Conservation (phyloP, 306 rosid species). For the Rosa persica region DNA sequence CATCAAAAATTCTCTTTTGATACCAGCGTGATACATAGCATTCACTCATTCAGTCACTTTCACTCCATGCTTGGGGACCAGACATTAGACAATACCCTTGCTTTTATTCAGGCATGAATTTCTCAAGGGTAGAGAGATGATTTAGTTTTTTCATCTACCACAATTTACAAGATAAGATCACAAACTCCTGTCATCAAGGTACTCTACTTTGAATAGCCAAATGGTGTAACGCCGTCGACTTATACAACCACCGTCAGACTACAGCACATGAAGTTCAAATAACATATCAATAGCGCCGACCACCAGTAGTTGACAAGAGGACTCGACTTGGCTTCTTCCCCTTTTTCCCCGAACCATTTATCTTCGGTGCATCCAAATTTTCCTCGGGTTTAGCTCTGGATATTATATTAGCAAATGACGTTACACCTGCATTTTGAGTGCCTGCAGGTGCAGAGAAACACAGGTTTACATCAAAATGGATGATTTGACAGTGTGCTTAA, state of each 20-base stretch:
- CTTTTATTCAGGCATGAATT: not conserved
- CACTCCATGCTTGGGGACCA: not conserved
- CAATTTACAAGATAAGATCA: not conserved
- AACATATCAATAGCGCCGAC: conserved; percentile 71
- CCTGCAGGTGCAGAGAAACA: conserved; percentile 39
- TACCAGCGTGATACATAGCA: not conserved
- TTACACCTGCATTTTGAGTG: conserved; percentile 40
- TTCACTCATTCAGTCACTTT: not conserved
- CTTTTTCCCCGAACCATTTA: conserved; percentile 73
- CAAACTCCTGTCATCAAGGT: not conserved
- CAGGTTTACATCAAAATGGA: not conserved
- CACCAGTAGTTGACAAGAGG: conserved; percentile 83
- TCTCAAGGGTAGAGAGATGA: not conserved
- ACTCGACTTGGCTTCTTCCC: conserved; percentile 81
- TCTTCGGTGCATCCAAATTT: conserved; percentile 51
- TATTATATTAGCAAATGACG: conserved; percentile 69
- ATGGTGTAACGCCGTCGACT: no score
- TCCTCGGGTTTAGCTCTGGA: conserved; percentile 55
- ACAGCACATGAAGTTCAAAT: not conserved
- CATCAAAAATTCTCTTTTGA: not conserved
- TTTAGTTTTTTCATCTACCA: not conserved
- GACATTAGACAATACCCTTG: no score
- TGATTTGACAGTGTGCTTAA: not conserved
- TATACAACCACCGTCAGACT: not conserved
- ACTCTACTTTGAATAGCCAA: not conserved